Conservation (phyloP, 768 basidiomycete species). For the Omphalotus guepiniiformis region DNA sequence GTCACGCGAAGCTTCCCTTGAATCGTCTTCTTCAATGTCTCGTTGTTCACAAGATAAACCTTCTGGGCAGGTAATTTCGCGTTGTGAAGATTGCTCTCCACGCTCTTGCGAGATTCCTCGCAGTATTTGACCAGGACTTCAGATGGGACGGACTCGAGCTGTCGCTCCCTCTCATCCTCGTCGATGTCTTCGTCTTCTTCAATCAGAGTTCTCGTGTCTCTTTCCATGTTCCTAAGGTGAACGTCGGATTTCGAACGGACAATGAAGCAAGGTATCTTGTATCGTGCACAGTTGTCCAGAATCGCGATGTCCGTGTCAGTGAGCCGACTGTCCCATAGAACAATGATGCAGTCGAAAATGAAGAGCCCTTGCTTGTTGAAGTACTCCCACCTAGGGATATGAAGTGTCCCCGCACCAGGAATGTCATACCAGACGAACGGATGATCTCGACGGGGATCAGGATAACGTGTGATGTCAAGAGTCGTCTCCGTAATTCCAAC, state of each 20-base stretch:
- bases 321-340: slow-evolving; percentile 29
- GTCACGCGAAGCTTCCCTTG: slow-evolving; percentile 1
- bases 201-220: not conserved
- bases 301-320: slow-evolving; percentile 30
- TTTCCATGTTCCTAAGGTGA: not conserved
- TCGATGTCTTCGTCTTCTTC: not conserved
- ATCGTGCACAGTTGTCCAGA: slow-evolving; percentile 24
- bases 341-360: slow-evolving; percentile 30
- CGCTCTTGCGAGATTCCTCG: slow-evolving; percentile 19
- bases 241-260: slow-evolving; percentile 32
- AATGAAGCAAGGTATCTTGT: slow-evolving; percentile 28
- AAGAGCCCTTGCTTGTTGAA: slow-evolving; percentile 33
- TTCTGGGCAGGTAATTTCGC: slow-evolving; percentile 24
- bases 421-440: slow-evolving; percentile 31
- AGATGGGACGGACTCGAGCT: too few species aligned
- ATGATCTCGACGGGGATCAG: slow-evolving; percentile 15
- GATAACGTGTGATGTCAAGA: slow-evolving; percentile 18
- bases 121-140: too few species aligned
- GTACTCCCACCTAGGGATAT: slow-evolving; percentile 29
- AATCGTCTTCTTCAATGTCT: slow-evolving; percentile 19
- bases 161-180: too few species aligned
- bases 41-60: slow-evolving; percentile 25
- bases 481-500: slow-evolving; percentile 28
- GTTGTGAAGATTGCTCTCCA: slow-evolving; percentile 19
- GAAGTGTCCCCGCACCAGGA: slow-evolving; percentile 30